Percentiles rank a stretch among this genome's conserved stretches.
Evolutionary conservation across 116 monocot genomes (phyloP).

Genomic region (Papilionanthe hybrid): DNA sequence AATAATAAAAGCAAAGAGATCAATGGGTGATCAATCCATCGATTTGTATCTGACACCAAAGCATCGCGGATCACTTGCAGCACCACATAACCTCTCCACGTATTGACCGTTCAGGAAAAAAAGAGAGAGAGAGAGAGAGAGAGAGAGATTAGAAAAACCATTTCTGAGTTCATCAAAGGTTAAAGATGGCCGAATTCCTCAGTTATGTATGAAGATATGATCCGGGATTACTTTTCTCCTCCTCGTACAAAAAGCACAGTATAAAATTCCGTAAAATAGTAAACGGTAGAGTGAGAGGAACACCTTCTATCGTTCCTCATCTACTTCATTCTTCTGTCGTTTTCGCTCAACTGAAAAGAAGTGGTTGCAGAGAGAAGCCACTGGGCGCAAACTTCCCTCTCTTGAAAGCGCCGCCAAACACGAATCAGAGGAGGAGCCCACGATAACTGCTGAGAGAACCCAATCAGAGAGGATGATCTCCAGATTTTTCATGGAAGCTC

Average conservation of each 20-base stretch:
- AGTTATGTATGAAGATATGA: no score
- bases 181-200: neutral
- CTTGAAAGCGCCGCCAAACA: neutral
- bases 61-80: neutral
- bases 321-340: neutral
- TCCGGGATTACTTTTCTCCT: no score
- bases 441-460: neutral
- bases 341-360: neutral
- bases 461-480: neutral
- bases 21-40: neutral
- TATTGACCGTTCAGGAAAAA: neutral
- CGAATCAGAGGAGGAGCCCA: neutral
- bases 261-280: neutral
- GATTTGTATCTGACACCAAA: neutral
- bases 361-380: neutral
- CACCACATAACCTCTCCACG: neutral
- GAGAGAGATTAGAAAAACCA: neutral
- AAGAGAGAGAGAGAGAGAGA: neutral
- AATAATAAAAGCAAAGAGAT: neutral
- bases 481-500: neutral
- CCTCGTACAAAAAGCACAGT: no score
- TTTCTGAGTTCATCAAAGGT: neutral
- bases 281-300: neutral
- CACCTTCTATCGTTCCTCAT: neutral
- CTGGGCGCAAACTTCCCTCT: neutral